Evolutionary conservation across 345 rosid species (phyloP), one percentile per base, ranked within the genome.

Genomic region (Hibiscus mutabilis): DNA sequence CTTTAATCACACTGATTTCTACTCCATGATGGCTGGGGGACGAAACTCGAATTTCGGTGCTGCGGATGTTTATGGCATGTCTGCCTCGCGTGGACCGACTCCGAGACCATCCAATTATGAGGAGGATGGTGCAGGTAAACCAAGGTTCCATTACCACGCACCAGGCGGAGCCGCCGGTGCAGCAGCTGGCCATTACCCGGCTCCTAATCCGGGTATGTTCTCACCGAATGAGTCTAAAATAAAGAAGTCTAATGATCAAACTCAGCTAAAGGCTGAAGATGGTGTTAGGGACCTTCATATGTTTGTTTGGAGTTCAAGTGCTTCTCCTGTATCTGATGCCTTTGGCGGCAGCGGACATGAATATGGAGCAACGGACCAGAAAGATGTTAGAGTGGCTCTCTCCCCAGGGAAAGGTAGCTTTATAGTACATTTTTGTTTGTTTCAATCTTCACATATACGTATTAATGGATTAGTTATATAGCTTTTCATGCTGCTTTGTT

Each of bases 231-330:
- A 77, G 75, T 74, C 80, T n/a, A 88, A 79, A 53, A 71, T 77
- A 33, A 87, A 82, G 83, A 85, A 75, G 75, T 71, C 79, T 18
- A 86, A 79, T 52, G 86, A 83, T 0, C 87, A 82, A 53, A 84
- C 57, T n/a, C 80, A 68, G 5, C 81, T 63, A 61, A 83, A 80
- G 71, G 51, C 65, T 42, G 90, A 80, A 51, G 86, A 77, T 21
- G 89, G 85, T 64, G 88, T 87, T 1, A 88, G 78, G 80, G 99
- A 95, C 78, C 91, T 92, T 49, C 99, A 90, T 37, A 95, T 95
- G 99, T 92, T 90, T 76, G 99, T 92, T 10, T 92, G 99, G 99
- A 95, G 99, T 76, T 90, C 97, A 2, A 95, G 92, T 53, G 91
- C 97, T 13, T 95, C 99, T 10, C 99, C 99, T 19, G 98, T 90